phyloP scores from a whole-genome alignment of 257 asterid species.

The Primulina huaijiensis region DNA sequence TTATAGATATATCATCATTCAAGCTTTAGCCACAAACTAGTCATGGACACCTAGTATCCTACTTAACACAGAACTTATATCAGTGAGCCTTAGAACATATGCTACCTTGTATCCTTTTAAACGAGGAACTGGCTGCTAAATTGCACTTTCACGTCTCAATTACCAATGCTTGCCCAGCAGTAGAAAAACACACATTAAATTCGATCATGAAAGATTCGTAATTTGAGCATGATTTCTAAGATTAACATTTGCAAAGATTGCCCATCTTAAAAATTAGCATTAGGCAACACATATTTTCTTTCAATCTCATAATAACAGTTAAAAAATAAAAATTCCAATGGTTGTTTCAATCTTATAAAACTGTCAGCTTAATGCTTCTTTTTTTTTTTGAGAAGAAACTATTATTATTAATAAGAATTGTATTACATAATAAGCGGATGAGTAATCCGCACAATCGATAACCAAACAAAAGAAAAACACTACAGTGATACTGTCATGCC shows the following conservation, averaged over 20 bases:
- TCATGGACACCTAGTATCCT: too few relatives aligned
- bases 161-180: constrained; percentile 4
- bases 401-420: too few relatives aligned
- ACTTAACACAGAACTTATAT: neutral
- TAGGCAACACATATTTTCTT: neutral
- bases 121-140: neutral
- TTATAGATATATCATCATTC: neutral
- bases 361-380: too few relatives aligned
- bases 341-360: neutral
- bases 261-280: neutral
- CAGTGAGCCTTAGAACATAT: neutral
- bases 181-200: constrained; percentile 22
- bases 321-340: neutral
- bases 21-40: too few relatives aligned
- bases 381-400: too few relatives aligned
- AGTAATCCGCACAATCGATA: too few relatives aligned
- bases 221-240: neutral
- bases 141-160: constrained; percentile 9
- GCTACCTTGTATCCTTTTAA: neutral
- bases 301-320: neutral
- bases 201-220: neutral
- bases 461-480: too few relatives aligned
- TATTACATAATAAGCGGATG: too few relatives aligned
- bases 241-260: neutral
- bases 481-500: too few relatives aligned